Evolutionary conservation across 306 rosid genomes (phyloP), one percentile per base, ranked within the genome.

Genomic region (Vigna reflexopilosa): DNA sequence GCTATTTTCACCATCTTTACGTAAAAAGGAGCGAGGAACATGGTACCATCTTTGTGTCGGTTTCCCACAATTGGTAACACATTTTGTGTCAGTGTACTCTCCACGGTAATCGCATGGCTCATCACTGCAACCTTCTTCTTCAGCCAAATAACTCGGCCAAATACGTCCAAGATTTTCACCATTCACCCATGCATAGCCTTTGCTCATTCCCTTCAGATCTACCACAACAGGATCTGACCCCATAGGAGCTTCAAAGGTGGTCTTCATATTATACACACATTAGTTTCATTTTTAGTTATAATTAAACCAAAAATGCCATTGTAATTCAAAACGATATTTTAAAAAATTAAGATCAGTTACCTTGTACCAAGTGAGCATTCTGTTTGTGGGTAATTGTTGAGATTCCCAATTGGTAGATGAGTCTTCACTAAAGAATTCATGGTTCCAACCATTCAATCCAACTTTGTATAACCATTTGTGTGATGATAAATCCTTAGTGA

Each of bases 41-140:
- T 90, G 95, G 76, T 88, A 88, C 89, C 90, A 85, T 75, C 83
- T 83, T 10, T 90, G 96, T 17, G 93, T 47, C 2, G 90, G 86
- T 0, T 83, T 24, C 8, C 91, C 95, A 48, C 91, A 90, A 22
- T 90, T 87, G 38, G 54, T n/a, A 0, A 83, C 75, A 40, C 92
- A 86, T 80, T 90, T 90, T 17, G 14, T 6, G 59, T 77, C 59
- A 0, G 3, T 11, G 51, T 90, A 90, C 4, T 72, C 0, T 20
- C 87, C 90, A 5, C 94, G 87, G 50, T 88, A 90, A 73, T 88
- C 92, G 49, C 90, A 86, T 36, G 85, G 75, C 0, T 79, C 89
- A 17, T 22, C 32, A 20, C 83, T 79, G 3, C 90, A 90, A 32
- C 83, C 89, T 13, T 83, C 88, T 9, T 71, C 80, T 0, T 5